phyloP scores from a whole-genome alignment of 371 early-diverging fungal species.

The Mortierella sp. region DNA sequence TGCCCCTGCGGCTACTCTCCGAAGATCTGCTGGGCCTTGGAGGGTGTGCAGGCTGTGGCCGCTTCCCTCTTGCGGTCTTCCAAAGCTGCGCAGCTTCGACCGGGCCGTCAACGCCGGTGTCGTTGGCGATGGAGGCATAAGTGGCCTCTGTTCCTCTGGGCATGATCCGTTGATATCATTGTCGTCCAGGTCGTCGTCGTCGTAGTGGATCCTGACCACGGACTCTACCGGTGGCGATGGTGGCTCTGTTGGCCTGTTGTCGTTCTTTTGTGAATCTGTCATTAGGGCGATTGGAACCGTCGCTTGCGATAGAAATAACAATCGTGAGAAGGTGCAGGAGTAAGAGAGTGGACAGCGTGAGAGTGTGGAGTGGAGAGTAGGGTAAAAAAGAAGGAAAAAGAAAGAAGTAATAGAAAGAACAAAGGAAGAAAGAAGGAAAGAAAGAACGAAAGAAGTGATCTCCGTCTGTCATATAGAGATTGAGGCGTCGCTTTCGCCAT shows the following conservation, averaged over 20 bases:
- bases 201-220: conserved; percentile 35
- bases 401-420: background rate
- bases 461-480: too few relatives aligned
- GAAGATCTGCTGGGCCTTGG: conserved; percentile 12
- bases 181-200: conserved; percentile 17
- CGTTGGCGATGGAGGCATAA: background rate
- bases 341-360: background rate
- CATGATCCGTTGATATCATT: conserved; percentile 11
- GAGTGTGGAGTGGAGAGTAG: background rate
- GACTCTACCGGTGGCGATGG: background rate
- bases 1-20: background rate
- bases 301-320: background rate
- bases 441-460: background rate
- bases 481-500: too few relatives aligned
- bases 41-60: conserved; percentile 36
- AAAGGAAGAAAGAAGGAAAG: background rate
- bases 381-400: background rate
- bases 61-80: conserved; percentile 16
- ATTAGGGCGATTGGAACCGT: background rate
- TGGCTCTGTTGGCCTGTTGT: background rate
- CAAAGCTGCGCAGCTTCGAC: background rate
- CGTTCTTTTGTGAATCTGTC: background rate
- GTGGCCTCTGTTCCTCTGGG: conserved; percentile 7
- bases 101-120: background rate
- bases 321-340: background rate